These are phyloP conservation scores for Geum urbanum DNA, from an alignment of 306 rosid species.

Conservation along the genomic window DNA sequence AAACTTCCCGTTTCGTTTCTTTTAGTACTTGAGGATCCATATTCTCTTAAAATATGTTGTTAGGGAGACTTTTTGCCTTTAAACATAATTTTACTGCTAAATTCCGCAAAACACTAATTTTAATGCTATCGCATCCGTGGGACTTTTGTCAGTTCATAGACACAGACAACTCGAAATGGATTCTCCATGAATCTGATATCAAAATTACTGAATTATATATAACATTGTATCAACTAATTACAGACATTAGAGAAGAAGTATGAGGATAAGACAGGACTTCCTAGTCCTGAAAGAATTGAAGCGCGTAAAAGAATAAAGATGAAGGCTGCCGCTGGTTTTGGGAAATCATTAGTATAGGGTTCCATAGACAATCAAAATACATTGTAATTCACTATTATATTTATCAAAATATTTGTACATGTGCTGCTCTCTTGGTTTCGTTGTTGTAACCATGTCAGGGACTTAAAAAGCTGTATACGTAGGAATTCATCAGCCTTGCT, in stretches of 20 bases:
- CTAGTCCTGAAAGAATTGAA: conserved; percentile 80
- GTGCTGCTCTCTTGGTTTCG: conserved; percentile 2
- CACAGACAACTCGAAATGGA: background rate
- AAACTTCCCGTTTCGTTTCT: background rate
- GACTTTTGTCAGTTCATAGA: background rate
- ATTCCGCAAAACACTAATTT: background rate
- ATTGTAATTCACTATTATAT: background rate
- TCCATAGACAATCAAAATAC: conserved; percentile 23
- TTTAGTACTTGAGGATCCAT: background rate
- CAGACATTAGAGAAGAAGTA: conserved; percentile 83
- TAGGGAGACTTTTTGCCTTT: background rate
- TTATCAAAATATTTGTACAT: background rate
- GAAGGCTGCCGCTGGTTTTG: conserved; percentile 66
- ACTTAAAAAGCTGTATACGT: background rate
- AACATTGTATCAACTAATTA: conserved; percentile 15
- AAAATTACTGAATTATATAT: background rate
- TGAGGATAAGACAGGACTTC: conserved; percentile 53
- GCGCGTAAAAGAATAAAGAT: conserved; percentile 38
- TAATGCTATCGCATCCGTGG: background rate
- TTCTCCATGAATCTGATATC: background rate
- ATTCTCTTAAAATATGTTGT: background rate
- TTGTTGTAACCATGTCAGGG: background rate
- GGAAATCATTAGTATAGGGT: conserved; percentile 41
- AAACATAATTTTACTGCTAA: background rate
- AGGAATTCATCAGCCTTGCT: background rate